Evolutionary conservation across 2,329 filamentous ascomycete genomes (phyloP), one percentile per base, ranked within the genome.

Genomic region (Microsporum audouinii): DNA sequence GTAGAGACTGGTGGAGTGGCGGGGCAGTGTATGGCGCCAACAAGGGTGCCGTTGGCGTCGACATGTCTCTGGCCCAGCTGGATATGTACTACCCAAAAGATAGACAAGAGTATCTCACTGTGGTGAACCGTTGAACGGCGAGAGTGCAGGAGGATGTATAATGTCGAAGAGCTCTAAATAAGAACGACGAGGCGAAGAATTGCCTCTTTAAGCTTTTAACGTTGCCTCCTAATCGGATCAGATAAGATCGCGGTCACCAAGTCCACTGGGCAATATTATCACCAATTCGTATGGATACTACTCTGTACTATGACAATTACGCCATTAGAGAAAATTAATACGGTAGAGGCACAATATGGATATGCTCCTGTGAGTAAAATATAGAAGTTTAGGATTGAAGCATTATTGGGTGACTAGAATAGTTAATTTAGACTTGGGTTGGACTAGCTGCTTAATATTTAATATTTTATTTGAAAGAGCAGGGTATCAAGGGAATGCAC

Each of bases 1-100:
- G 77, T 57, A 78, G 70, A 5, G 75, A 76, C 29, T 71, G 69
- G 47, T 68, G 63, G 23, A 71, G 69, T 39, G 71, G 68, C 69
- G 73, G 59, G 75, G 75, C 33, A 33, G 60, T 66, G 53, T 66
- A 65, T 23, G 60, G 63, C 17, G 59, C 60, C n/a, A 65, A 55
- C 3, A 63, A 45, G 2, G 63, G 63, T 23, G 62, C 60, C 38
- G 63, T 64, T 33, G 62, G 56, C 31, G 62, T 59, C 39, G 65
- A 61, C 65, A 66, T 66, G 33, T 51, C 23, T 31, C 17, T 27
- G 6, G 14, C 38, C 3, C 12, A 31, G 51, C 31, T 55, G 5
- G 3, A 10, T 17, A 55, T 17, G 7, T 12, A 29, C 43, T 14
- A 12, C 3, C 8, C 27, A 5, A 12, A 12, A 10, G 8, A 7